These are phyloP conservation scores for Ganoderma meredithae DNA, from an alignment of 1,284 basidiomycete species.

Conservation along the genomic window DNA sequence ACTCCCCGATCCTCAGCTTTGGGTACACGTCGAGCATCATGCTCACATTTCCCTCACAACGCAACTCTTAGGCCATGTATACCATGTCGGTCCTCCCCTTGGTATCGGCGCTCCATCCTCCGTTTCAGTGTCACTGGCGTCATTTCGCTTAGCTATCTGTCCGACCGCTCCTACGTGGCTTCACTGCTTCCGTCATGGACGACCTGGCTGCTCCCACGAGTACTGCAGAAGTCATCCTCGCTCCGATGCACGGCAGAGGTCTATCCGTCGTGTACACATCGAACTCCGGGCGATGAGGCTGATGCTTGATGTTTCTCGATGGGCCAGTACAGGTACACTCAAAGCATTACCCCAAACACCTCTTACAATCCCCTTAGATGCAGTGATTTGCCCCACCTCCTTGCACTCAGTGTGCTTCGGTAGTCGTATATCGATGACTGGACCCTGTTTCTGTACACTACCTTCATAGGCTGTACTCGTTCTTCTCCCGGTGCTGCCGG, in stretches of 20 bases:
- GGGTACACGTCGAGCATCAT: not conserved
- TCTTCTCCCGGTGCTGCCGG: not conserved
- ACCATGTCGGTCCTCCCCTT: not conserved
- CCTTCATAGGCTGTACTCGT: not conserved
- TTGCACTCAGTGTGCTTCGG: not conserved
- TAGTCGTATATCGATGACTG: not conserved
- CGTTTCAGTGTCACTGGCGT: conserved; percentile 40
- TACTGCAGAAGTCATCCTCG: conserved; percentile 27
- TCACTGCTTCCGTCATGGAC: conserved; percentile 28
- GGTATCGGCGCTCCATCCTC: conserved; percentile 23
- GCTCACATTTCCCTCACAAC: not conserved
- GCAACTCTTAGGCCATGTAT: not conserved
- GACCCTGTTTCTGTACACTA: not conserved
- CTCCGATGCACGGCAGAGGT: conserved; percentile 31
- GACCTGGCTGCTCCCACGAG: conserved; percentile 30
- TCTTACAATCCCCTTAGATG: not conserved
- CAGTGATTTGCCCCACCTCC: not conserved
- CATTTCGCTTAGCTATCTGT: conserved; percentile 39
- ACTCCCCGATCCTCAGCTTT: not conserved
- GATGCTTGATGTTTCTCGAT: not conserved
- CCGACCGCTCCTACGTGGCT: conserved; percentile 36
- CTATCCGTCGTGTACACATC: conserved; percentile 6
- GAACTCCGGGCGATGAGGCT: not conserved
- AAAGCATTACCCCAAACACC: not conserved
- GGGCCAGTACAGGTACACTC: not conserved